Conservation (phyloP, 768 basidiomycete genomes). For the Neoboletus magnificus region DNA sequence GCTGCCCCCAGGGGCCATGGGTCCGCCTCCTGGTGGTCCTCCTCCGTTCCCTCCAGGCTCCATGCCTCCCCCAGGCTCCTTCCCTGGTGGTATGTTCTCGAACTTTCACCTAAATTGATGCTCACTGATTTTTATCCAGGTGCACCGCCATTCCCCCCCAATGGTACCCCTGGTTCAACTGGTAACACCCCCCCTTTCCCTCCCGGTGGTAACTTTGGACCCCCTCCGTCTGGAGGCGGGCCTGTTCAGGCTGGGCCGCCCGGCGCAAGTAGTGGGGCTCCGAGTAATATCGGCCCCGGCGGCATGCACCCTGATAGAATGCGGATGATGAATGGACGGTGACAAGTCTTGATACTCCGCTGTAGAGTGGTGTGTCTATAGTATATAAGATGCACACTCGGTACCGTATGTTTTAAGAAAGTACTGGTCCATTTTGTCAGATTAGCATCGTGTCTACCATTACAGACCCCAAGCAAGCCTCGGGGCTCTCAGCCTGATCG, state of each 20-base stretch:
- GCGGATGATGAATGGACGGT: constrained; percentile 63
- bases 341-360: not conserved
- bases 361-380: not conserved
- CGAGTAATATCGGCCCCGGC: constrained; percentile 47
- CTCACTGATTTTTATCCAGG: constrained; percentile 23
- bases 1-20: constrained; percentile 47
- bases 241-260: constrained; percentile 45
- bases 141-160: constrained; percentile 53
- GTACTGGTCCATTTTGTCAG: not conserved
- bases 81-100: constrained; percentile 44
- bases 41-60: constrained; percentile 73
- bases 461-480: no score
- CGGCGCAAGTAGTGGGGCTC: constrained; percentile 22
- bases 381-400: not conserved
- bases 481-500: not conserved
- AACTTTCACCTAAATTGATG: not conserved
- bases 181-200: constrained; percentile 33
- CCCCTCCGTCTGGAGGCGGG: constrained; percentile 38
- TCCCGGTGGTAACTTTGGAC: constrained; percentile 32
- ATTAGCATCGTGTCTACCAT: not conserved
- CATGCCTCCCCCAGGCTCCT: constrained; percentile 46
- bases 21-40: constrained; percentile 53
- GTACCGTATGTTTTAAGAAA: not conserved
- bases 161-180: constrained; percentile 30
- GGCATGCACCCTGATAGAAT: constrained; percentile 83